These are phyloP conservation scores for Porphyra umbilicalis DNA, from an alignment of 31 red algal genomes.

Conservation along the genomic window DNA sequence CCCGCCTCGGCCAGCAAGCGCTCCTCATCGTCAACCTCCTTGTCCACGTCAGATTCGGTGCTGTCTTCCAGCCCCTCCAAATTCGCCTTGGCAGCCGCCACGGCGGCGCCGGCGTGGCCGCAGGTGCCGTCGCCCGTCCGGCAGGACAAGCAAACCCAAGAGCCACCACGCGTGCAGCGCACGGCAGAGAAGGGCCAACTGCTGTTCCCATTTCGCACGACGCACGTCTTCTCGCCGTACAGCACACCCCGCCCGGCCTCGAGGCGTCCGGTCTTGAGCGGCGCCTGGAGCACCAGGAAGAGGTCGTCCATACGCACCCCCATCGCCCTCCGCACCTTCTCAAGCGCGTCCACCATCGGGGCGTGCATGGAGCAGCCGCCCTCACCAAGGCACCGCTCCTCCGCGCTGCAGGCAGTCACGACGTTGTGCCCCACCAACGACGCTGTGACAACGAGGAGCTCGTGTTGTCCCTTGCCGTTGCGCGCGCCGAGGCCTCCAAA, in stretches of 20 bases:
- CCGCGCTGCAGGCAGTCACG: background rate
- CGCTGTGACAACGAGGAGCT: background rate
- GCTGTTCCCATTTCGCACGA: background rate
- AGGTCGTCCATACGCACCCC: background rate
- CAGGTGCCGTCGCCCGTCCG: background rate
- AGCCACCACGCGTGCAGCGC: background rate
- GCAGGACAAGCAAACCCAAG: background rate
- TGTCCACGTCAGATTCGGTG: background rate
- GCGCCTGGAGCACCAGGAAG: background rate
- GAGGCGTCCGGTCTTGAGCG: background rate
- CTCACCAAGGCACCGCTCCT: background rate
- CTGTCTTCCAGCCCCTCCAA: background rate
- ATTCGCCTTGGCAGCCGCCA: background rate
- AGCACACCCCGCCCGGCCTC: background rate
- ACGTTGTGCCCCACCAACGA: background rate
- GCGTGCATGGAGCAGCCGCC: background rate
- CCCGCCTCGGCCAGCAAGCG: background rate
- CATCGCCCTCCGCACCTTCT: background rate
- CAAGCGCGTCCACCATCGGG: background rate
- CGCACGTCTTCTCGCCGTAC: background rate
- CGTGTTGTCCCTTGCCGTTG: background rate
- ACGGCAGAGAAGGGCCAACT: background rate
- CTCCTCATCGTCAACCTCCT: background rate
- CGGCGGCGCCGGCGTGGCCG: background rate
- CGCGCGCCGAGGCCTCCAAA: background rate